A percentile compares a stretch with the other conserved stretches of the same genome.
Evolutionary conservation across 1,284 basidiomycete genomes (phyloP).

Genomic region (Polyporus tsugae): DNA sequence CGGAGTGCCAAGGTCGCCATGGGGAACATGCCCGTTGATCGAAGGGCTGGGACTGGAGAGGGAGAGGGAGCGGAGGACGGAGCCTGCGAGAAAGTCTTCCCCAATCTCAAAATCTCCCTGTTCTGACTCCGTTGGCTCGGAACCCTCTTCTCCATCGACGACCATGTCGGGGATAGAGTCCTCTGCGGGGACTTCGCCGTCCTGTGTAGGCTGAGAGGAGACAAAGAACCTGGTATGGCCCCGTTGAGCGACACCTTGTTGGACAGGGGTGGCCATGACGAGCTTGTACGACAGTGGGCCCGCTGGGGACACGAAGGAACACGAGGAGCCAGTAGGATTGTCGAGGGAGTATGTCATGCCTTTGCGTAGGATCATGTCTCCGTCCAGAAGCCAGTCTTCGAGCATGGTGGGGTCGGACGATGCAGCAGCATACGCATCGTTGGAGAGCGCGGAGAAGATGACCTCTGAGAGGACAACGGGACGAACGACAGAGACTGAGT

Average conservation of each 20-base stretch:
- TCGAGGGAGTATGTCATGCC: conserved; percentile 50
- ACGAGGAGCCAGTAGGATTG: conserved; percentile 11
- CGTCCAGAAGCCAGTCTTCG: conserved; percentile 51
- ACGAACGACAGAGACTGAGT: conserved; percentile 40
- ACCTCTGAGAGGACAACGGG: conserved; percentile 42
- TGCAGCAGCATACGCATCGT: conserved; percentile 38
- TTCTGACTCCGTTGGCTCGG: conserved; percentile 32
- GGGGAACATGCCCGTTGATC: conserved; percentile 14
- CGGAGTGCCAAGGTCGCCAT: conserved; percentile 19
- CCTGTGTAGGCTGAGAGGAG: conserved; percentile 41
- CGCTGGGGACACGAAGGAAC: conserved; percentile 8
- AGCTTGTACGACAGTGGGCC: conserved; percentile 43
- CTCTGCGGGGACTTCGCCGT: conserved; percentile 14
- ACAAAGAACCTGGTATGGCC: conserved; percentile 69
- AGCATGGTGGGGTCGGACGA: conserved; percentile 38
- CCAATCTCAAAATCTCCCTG: conserved; percentile 56
- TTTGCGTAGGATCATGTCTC: conserved; percentile 56
- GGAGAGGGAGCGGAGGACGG: conserved; percentile 43
- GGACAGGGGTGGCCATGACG: conserved; percentile 71
- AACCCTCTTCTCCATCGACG: conserved; percentile 24
- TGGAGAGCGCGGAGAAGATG: conserved; percentile 40
- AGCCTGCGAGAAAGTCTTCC: conserved; percentile 73
- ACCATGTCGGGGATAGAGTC: conserved; percentile 25
- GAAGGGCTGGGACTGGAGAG: conserved; percentile 19
- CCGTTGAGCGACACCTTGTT: conserved; percentile 69